These are phyloP conservation scores for Ceratocystis cacaofunesta DNA, from an alignment of 2,329 filamentous ascomycete genomes.

Conservation along the genomic window DNA sequence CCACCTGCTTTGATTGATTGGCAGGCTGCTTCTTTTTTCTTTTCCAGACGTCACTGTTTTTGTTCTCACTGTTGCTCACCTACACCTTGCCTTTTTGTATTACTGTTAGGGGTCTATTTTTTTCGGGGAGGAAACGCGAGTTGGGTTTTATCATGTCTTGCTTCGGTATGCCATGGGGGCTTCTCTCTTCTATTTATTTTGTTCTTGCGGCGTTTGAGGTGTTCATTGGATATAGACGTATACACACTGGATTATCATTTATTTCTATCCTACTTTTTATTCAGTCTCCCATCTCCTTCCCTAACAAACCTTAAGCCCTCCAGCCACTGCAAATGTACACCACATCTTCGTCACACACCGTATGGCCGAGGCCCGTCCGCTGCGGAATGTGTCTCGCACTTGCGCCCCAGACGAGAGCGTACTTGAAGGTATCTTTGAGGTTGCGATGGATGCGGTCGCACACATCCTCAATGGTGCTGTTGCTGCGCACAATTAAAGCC, in stretches of 20 bases:
- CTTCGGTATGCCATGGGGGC: no score
- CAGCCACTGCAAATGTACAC: conserved; percentile 53
- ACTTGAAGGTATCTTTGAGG: conserved; percentile 97
- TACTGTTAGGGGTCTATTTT: no score
- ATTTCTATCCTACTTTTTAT: conserved; percentile 8
- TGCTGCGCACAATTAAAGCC: conserved; percentile 78
- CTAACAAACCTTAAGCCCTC: conserved; percentile 34
- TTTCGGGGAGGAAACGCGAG: no score
- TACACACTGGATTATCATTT: conserved; percentile 1
- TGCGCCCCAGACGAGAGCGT: conserved; percentile 93
- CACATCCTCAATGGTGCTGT: conserved; percentile 87
- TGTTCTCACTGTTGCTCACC: no score
- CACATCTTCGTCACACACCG: conserved; percentile 56
- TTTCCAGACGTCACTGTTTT: no score
- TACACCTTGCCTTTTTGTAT: no score
- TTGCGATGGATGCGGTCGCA: conserved; percentile 90
- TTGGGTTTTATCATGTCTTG: conserved; percentile 5
- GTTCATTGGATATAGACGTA: conserved; percentile 5
- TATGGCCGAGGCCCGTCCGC: conserved; percentile 71
- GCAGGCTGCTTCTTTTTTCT: no score
- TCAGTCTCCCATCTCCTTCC: neutral
- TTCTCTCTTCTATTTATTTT: conserved; percentile 16
- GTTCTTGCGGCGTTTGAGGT: conserved; percentile 4
- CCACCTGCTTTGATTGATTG: no score
- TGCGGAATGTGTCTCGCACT: conserved; percentile 92